phyloP scores from a whole-genome alignment of 352 stramenopile genomes.

The Halophytophthora batemanensis region DNA sequence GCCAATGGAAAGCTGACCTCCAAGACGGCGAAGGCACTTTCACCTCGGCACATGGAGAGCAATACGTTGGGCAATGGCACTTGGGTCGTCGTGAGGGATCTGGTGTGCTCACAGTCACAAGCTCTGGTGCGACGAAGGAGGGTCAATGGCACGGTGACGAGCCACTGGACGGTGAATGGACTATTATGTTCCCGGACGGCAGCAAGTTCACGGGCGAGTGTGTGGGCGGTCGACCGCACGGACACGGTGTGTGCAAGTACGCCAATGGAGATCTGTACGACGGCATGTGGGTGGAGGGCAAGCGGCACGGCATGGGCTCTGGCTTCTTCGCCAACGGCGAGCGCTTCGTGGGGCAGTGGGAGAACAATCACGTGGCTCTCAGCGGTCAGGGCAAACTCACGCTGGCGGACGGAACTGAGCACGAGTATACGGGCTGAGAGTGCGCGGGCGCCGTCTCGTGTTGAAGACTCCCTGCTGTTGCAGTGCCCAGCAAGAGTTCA shows the following conservation, averaged over 20 bases:
- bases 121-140: conserved; percentile 63
- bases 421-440: conserved; percentile 53
- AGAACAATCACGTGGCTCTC: conserved; percentile 81
- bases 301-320: conserved; percentile 65
- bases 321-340: conserved; percentile 74
- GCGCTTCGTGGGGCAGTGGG: conserved; percentile 72
- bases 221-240: conserved; percentile 57
- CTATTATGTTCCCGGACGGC: conserved; percentile 68
- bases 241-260: conserved; percentile 76
- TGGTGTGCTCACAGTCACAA: conserved; percentile 40
- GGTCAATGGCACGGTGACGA: conserved; percentile 55
- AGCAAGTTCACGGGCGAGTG: conserved; percentile 77
- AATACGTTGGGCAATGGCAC: conserved; percentile 72
- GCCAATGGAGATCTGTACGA: conserved; percentile 83
- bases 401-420: conserved; percentile 66
- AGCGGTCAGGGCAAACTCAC: conserved; percentile 68
- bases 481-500: no score
- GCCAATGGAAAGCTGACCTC: conserved; percentile 49
- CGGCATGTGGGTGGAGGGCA: conserved; percentile 77
- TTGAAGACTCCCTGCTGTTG: no score
- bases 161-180: conserved; percentile 68
- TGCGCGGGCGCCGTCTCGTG: no score
- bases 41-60: conserved; percentile 44
- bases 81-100: conserved; percentile 47
- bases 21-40: conserved; percentile 68